These are phyloP conservation scores for Plasmodium knowlesi DNA, from an alignment of 169 alveolate species.

Conservation along the genomic window DNA sequence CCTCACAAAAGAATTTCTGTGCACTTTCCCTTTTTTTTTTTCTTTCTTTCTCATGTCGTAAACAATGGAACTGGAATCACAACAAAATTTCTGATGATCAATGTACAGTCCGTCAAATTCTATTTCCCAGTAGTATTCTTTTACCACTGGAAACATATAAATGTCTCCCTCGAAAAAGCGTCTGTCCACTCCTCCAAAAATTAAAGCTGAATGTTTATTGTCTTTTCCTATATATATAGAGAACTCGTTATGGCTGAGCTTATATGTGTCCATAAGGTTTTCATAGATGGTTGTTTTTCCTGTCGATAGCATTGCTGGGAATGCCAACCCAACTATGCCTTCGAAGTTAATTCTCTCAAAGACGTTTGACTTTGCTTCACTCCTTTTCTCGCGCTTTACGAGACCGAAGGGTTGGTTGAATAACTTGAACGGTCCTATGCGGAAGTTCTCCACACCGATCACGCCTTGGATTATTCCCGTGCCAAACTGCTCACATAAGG, in stretches of 20 bases:
- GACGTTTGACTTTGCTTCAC: background rate
- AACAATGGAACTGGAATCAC: conserved; percentile 76
- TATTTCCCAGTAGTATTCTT: conserved; percentile 92
- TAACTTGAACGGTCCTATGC: conserved; percentile 73
- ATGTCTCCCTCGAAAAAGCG: conserved; percentile 84
- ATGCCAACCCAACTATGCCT: conserved; percentile 92
- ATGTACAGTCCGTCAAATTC: conserved; percentile 84
- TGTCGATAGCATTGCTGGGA: conserved; percentile 87
- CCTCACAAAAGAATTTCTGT: background rate
- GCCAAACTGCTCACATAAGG: conserved; percentile 68
- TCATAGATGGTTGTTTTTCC: conserved; percentile 81
- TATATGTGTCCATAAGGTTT: conserved; percentile 16
- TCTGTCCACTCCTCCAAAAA: conserved; percentile 91
- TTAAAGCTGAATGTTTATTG: conserved; percentile 83
- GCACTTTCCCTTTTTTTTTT: background rate
- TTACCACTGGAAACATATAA: conserved; percentile 88
- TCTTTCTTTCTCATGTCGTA: conserved; percentile 31
- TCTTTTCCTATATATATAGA: conserved; percentile 67
- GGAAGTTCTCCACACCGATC: conserved; percentile 59
- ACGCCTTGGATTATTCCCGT: conserved; percentile 83
- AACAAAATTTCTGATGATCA: conserved; percentile 89
- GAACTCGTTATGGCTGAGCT: conserved; percentile 40
- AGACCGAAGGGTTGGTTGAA: conserved; percentile 41
- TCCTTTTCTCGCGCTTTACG: conserved; percentile 62
- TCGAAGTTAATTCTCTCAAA: conserved; percentile 84